Conservation (phyloP, 352 stramenopile genomes). For the Phytophthora quininea region DNA sequence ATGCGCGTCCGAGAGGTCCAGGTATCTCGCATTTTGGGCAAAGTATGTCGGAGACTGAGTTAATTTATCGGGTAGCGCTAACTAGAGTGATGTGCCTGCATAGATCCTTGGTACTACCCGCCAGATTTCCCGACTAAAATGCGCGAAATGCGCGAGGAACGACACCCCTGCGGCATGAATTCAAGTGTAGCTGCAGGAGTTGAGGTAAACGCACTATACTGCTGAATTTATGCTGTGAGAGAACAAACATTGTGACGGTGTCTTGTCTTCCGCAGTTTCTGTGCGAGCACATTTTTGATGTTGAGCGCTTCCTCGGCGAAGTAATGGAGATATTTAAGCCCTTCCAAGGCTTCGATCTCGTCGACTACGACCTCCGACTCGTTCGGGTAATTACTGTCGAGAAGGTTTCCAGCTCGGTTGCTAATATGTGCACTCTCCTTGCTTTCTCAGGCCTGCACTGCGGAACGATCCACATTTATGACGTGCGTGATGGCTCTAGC, state of each 20-base stretch:
- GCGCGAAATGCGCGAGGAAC: conserved; percentile 8
- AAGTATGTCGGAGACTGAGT: conserved; percentile 16
- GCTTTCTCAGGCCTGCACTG: conserved; percentile 22
- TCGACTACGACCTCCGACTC: conserved; percentile 69
- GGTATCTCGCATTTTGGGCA: conserved; percentile 35
- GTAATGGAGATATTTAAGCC: conserved; percentile 54
- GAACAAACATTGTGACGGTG: too few relatives aligned
- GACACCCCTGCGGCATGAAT: neutral
- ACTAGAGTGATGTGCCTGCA: neutral
- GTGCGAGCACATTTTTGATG: conserved; percentile 58
- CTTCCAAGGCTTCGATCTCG: conserved; percentile 46
- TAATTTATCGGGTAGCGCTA: neutral
- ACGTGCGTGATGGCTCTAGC: conserved; percentile 49
- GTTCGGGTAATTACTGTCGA: conserved; percentile 39
- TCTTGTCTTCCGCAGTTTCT: conserved; percentile 31
- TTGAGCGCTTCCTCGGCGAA: conserved; percentile 55
- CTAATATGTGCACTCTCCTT: neutral
- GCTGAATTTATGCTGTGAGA: too few relatives aligned
- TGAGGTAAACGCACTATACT: conserved; percentile 12
- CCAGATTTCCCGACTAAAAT: conserved; percentile 51
- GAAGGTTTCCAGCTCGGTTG: neutral
- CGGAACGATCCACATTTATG: conserved; percentile 56
- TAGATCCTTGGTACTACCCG: conserved; percentile 48
- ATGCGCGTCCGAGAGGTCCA: conserved; percentile 3
- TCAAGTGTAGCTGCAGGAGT: conserved; percentile 10